phyloP scores from a whole-genome alignment of 108 stramenopile species.

The Discostella pseudostelligera region DNA sequence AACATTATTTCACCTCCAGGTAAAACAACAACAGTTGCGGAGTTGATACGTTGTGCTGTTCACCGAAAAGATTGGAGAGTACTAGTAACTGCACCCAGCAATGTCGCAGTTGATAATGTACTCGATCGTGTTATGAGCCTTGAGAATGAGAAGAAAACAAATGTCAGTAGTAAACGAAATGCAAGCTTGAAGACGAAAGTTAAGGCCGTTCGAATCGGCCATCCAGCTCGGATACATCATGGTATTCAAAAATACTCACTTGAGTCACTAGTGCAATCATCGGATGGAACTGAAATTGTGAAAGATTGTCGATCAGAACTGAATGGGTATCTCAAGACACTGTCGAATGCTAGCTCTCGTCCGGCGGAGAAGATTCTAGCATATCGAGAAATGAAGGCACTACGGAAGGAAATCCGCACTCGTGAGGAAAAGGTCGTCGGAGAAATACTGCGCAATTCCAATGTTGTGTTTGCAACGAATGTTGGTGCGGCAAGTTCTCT shows the following conservation, averaged over 20 bases:
- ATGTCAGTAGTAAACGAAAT: slow-evolving; percentile 8
- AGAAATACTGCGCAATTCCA: slow-evolving; percentile 68
- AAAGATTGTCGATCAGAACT: slow-evolving; percentile 87
- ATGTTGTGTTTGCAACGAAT: slow-evolving; percentile 89
- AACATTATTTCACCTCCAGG: slow-evolving; percentile 29
- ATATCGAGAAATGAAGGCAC: slow-evolving; percentile 68
- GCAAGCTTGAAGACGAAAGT: slow-evolving; percentile 34
- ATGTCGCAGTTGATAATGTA: slow-evolving; percentile 98
- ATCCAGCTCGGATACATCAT: slow-evolving; percentile 90
- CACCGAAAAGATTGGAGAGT: slow-evolving; percentile 65
- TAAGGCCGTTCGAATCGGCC: slow-evolving; percentile 88
- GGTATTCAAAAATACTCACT: slow-evolving; percentile 84
- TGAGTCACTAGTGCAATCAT: slow-evolving; percentile 84
- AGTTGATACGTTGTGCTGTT: slow-evolving; percentile 88
- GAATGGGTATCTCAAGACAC: slow-evolving; percentile 52
- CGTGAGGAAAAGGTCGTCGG: slow-evolving; percentile 90
- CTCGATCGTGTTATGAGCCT: slow-evolving; percentile 80
- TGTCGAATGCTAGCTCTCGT: slow-evolving; percentile 50
- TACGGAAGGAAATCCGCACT: slow-evolving; percentile 83
- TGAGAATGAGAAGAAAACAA: slow-evolving; percentile 18
- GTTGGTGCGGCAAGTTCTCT: slow-evolving; percentile 75
- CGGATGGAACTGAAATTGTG: slow-evolving; percentile 96
- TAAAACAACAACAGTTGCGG: slow-evolving; percentile 86
- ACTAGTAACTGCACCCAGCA: slow-evolving; percentile 96
- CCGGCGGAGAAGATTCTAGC: slow-evolving; percentile 54